Base-by-base conservation (phyloP, 768 basidiomycete genomes). In the Asterophora lycoperdoides region DNA sequence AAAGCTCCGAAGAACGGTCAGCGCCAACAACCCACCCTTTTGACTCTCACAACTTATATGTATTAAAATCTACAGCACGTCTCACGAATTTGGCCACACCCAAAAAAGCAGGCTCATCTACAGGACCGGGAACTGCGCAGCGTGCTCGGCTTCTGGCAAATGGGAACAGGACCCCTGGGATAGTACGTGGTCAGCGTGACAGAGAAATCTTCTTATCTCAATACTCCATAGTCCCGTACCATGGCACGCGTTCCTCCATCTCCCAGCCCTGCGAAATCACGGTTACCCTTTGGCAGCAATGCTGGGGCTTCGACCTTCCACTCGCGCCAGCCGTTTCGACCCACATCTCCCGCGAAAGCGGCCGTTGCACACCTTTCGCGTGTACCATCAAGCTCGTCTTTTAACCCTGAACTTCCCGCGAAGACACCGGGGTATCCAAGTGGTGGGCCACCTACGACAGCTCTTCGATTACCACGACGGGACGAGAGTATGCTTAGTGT, bases 401-500 rank as follows among this genome's bases (percentile, higher is more conserved):
- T 94, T 68, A 87, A 89, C 44, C 90, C 89, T 0, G 64, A 73
- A 5, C 70, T 93, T 32, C 76, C 77, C 14, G 71, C 70, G 5
- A 81, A 81, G 53, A 75, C 79, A 8, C 78, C 79, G 39, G 70
- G 63, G 51, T 85, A 69, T 56, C 80, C 81, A 29, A 60, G 71
- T 29, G 59, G 57, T 40, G 48, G 30, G 35, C 51, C 57, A 41
- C 40, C 67, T 36, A 65, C 75, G 14, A 62, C 74, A 15, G 35
- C 54, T 4, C 70, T 84, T 40, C 81, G 89, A 19, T 72, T 83
- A 61, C 84, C 87, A 9, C 78, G 85, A 35, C 79, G 74, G 54
- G 80, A 89, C 58, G 90, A 93, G 64, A 81, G 74, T 58, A 80
- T 91, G 79, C 73, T 91, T 42, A 88, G 88, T 58, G 65, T 86